Percentiles rank a stretch among this genome's conserved stretches.
These are phyloP conservation scores for Ogataea corticis DNA, from an alignment of 805 yeast genomes.

Conservation along the genomic window DNA sequence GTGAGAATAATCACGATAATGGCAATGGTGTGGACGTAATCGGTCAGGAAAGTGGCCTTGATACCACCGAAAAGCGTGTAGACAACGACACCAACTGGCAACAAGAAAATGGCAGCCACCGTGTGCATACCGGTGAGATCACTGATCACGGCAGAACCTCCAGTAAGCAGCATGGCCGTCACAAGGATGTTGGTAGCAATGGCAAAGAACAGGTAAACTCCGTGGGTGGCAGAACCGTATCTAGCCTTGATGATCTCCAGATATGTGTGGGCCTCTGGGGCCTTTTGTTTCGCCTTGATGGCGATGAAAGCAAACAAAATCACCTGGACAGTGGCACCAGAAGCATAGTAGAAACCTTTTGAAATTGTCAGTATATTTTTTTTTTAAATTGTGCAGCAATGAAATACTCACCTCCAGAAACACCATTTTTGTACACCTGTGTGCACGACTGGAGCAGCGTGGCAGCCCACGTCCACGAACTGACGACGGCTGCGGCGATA, in stretches of 20 bases:
- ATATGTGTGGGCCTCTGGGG: slow-evolving; percentile 91
- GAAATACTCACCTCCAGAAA: slow-evolving; percentile 48
- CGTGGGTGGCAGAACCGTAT: slow-evolving; percentile 77
- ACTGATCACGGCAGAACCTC: slow-evolving; percentile 81
- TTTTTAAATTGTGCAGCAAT: not conserved
- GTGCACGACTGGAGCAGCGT: slow-evolving; percentile 74
- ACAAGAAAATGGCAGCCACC: slow-evolving; percentile 77
- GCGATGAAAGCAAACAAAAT: slow-evolving; percentile 84
- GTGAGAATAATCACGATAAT: slow-evolving; percentile 73
- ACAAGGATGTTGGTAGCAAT: slow-evolving; percentile 86
- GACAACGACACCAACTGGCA: slow-evolving; percentile 77
- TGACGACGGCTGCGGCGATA: slow-evolving; percentile 86
- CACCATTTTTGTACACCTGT: slow-evolving; percentile 76
- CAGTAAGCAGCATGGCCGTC: slow-evolving; percentile 88
- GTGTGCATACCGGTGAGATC: slow-evolving; percentile 79
- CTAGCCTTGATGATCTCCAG: slow-evolving; percentile 80
- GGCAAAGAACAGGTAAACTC: slow-evolving; percentile 73
- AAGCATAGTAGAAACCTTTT: slow-evolving; percentile 60
- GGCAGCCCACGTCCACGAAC: slow-evolving; percentile 92
- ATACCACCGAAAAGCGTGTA: slow-evolving; percentile 82
- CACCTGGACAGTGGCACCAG: slow-evolving; percentile 90
- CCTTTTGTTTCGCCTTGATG: slow-evolving; percentile 82
- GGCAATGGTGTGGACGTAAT: slow-evolving; percentile 78
- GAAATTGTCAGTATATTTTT: not conserved
- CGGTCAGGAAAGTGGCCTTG: slow-evolving; percentile 79